These are phyloP conservation scores for Dothidotthia symphoricarpi DNA, from an alignment of 2,329 filamentous ascomycete genomes.

Conservation along the genomic window DNA sequence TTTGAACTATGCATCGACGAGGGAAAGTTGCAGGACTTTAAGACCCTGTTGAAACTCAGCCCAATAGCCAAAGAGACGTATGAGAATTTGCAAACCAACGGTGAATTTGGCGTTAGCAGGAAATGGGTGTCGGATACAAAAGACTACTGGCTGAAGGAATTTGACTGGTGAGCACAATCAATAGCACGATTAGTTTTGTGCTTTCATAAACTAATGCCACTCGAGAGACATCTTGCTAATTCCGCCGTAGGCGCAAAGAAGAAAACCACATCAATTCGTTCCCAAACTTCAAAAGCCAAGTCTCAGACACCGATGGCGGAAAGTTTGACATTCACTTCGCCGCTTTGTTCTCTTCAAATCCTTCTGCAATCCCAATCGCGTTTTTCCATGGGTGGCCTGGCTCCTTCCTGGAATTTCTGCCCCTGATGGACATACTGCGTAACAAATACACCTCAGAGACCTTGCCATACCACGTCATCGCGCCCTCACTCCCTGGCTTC, in stretches of 20 bases:
- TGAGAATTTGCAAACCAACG: constrained; percentile 28
- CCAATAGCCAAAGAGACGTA: constrained; percentile 35
- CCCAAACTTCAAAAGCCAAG: constrained; percentile 49
- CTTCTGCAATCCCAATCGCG: constrained; percentile 52
- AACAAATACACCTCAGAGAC: constrained; percentile 51
- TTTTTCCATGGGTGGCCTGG: constrained; percentile 59
- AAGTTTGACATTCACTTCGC: constrained; percentile 53
- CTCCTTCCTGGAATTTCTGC: constrained; percentile 56
- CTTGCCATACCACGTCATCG: constrained; percentile 58
- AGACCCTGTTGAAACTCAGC: constrained; percentile 27
- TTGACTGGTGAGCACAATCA: constrained; percentile 32
- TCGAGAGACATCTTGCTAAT: not conserved
- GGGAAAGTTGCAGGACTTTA: constrained; percentile 30
- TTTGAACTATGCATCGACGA: constrained; percentile 31
- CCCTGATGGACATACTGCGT: constrained; percentile 49
- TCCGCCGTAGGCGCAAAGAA: constrained; percentile 34
- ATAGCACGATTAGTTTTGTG: not conserved
- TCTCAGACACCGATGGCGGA: constrained; percentile 43
- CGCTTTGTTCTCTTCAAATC: constrained; percentile 54
- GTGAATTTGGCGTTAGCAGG: constrained; percentile 32
- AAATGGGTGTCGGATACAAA: constrained; percentile 34
- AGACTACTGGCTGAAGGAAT: constrained; percentile 30
- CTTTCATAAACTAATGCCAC: not conserved
- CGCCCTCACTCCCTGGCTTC: constrained; percentile 57
- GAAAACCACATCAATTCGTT: constrained; percentile 50